Percentiles rank a stretch among this genome's conserved stretches.
Evolutionary conservation across 805 yeast genomes (phyloP).

Genomic region (Teunomyces stri): DNA sequence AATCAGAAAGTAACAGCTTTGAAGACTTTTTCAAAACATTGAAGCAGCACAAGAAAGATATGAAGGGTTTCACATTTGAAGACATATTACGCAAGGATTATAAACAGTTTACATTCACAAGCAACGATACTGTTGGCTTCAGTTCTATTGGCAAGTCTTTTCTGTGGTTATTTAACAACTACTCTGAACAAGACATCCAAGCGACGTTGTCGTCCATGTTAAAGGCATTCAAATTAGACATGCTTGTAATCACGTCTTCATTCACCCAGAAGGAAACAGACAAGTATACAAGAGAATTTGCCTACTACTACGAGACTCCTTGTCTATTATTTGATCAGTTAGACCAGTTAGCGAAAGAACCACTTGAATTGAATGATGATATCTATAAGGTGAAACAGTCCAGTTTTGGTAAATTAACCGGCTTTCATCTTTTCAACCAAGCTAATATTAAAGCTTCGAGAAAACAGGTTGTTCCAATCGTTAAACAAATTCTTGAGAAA

Average conservation of each 20-base stretch:
- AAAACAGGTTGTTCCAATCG: conserved; percentile 79
- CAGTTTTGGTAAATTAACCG: conserved; percentile 8
- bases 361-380: conserved; percentile 24
- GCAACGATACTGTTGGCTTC: conserved; percentile 58
- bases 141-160: conserved; percentile 69
- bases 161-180: conserved; percentile 45
- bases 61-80: conserved; percentile 53
- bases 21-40: conserved; percentile 18
- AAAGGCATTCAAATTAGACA: conserved; percentile 17
- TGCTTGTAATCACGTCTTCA: conserved; percentile 38
- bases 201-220: conserved; percentile 19
- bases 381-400: conserved; percentile 20
- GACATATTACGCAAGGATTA: conserved; percentile 83
- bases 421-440: conserved; percentile 41
- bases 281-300: conserved; percentile 34
- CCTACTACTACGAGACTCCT: conserved; percentile 21
- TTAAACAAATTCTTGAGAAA: conserved; percentile 31
- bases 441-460: conserved; percentile 63
- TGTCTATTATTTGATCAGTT: conserved; percentile 17
- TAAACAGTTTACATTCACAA: conserved; percentile 56
- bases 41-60: conserved; percentile 56
- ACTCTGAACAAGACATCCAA: conserved; percentile 20
- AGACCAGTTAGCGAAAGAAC: conserved; percentile 15
- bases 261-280: conserved; percentile 32
- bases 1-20: background rate